Evolutionary conservation across 2,329 filamentous ascomycete genomes (phyloP).

Genomic region (Cadophora sp.): DNA sequence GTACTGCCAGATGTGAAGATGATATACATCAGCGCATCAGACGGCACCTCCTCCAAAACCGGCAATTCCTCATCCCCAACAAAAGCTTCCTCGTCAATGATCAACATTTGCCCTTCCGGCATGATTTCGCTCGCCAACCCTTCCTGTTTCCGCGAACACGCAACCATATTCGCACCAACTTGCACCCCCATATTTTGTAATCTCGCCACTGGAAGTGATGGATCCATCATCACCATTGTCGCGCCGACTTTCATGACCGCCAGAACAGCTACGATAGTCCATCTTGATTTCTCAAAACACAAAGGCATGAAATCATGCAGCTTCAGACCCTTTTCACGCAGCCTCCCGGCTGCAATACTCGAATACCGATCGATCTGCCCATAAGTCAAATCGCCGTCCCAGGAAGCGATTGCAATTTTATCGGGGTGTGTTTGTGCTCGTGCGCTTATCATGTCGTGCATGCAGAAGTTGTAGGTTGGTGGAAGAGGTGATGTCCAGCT

Average conservation of each 20-base stretch:
- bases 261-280: slow-evolving; percentile 42
- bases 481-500: slow-evolving; percentile 54
- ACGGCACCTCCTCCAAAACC: slow-evolving; percentile 10
- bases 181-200: slow-evolving; percentile 30
- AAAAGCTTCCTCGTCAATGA: slow-evolving; percentile 13
- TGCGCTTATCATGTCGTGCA: slow-evolving; percentile 54
- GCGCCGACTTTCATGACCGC: slow-evolving; percentile 43
- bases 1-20: slow-evolving; percentile 46
- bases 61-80: not conserved
- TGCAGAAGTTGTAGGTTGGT: slow-evolving; percentile 52
- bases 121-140: slow-evolving; percentile 1
- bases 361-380: slow-evolving; percentile 38
- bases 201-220: slow-evolving; percentile 40
- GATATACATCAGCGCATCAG: slow-evolving; percentile 27
- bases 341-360: slow-evolving; percentile 30
- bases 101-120: not conserved
- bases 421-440: slow-evolving; percentile 46
- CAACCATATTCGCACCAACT: slow-evolving; percentile 14
- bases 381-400: slow-evolving; percentile 44
- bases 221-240: slow-evolving; percentile 45
- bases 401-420: slow-evolving; percentile 46
- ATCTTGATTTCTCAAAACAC: slow-evolving; percentile 45
- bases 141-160: slow-evolving; percentile 13
- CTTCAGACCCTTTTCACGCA: slow-evolving; percentile 33
- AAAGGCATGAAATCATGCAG: slow-evolving; percentile 34